Evolutionary conservation across 2,329 filamentous ascomycete species (phyloP).

Genomic region (Penicillium vulpinum): DNA sequence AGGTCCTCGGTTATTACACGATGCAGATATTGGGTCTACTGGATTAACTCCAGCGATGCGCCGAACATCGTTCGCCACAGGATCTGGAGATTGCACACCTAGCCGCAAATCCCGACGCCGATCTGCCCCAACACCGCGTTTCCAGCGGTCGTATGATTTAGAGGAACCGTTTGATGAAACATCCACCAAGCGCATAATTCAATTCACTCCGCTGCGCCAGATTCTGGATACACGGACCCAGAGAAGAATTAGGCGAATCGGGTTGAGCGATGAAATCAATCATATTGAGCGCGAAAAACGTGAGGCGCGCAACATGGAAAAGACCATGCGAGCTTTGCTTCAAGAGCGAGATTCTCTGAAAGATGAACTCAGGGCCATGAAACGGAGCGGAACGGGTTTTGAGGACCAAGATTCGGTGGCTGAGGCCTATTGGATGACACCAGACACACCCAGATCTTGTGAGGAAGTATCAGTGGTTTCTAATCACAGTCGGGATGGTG

Average conservation of each 20-base stretch:
- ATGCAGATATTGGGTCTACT: slow-evolving; percentile 32
- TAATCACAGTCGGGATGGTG: background rate
- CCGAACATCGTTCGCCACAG: slow-evolving; percentile 38
- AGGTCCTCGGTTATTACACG: slow-evolving; percentile 28
- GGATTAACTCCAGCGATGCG: slow-evolving; percentile 48
- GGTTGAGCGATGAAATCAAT: slow-evolving; percentile 51
- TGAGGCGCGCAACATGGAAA: slow-evolving; percentile 27
- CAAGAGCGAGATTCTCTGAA: slow-evolving; percentile 32
- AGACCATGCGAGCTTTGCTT: slow-evolving; percentile 25
- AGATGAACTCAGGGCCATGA: slow-evolving; percentile 27
- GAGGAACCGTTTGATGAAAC: slow-evolving; percentile 19
- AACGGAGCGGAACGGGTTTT: slow-evolving; percentile 7
- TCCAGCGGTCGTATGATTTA: slow-evolving; percentile 23
- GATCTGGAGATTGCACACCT: slow-evolving; percentile 29
- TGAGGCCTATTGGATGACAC: slow-evolving; percentile 19
- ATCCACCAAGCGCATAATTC: slow-evolving; percentile 35
- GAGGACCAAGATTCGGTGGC: slow-evolving; percentile 13
- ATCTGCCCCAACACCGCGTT: slow-evolving; percentile 35
- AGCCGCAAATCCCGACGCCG: slow-evolving; percentile 31
- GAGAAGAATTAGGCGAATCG: slow-evolving; percentile 46
- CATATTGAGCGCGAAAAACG: slow-evolving; percentile 44
- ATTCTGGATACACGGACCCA: slow-evolving; percentile 45
- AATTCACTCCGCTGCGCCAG: slow-evolving; percentile 49
- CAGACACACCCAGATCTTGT: slow-evolving; percentile 20
- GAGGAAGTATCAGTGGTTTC: slow-evolving; percentile 23